Evolutionary conservation across 2,329 filamentous ascomycete genomes (phyloP), one percentile per base, ranked within the genome.

Genomic region (Basipetospora chlamydospora): DNA sequence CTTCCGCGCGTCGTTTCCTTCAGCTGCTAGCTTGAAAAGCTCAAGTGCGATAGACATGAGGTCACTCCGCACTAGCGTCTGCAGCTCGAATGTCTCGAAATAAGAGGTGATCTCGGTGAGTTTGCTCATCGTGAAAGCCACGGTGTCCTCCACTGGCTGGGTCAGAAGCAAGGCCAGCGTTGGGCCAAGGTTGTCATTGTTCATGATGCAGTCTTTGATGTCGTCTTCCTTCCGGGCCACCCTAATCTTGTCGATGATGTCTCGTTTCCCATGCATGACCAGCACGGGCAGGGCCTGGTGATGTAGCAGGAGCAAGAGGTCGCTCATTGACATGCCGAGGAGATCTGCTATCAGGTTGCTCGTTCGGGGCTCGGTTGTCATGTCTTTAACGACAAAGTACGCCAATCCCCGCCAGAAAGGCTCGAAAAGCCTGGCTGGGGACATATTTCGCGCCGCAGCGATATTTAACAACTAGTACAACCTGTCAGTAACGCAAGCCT

Each of bases 381-480:
- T 68, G 47, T 94, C 84, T 52, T 86, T 88, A 20, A 90, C 79
- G 2, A 84, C 77, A 34, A 78, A 71, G 41, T 88, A 80, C 1
- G 85, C 87, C 30, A 98, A 65, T 21, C 73, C 88, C 44, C 76
- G 74, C 87, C 88, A 96, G 54, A 86, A 96, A 1, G 88, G 86
- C 38, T 78, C 75, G 39, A 96, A 78, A 0, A 98, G 61, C 12
- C 76, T 73, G 20, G 70, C 66, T 2, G 78, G 69, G 2, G 73
- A 78, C 26, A 73, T 64, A 3, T 66, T 64, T 28, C 76, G 69
- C 33, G 66, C 61, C 35, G 78, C 70, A 2, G 86, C 80, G 33
- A 96, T 65, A 41, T 75, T 77, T 15, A 80, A 37, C 9, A 37
- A 22, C 35, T 33, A 33, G 23, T 7, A 22, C 4, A 3, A n/a